These are phyloP conservation scores for Colletotrichum tropicicola DNA, from an alignment of 2,329 filamentous ascomycete genomes.

Conservation along the genomic window DNA sequence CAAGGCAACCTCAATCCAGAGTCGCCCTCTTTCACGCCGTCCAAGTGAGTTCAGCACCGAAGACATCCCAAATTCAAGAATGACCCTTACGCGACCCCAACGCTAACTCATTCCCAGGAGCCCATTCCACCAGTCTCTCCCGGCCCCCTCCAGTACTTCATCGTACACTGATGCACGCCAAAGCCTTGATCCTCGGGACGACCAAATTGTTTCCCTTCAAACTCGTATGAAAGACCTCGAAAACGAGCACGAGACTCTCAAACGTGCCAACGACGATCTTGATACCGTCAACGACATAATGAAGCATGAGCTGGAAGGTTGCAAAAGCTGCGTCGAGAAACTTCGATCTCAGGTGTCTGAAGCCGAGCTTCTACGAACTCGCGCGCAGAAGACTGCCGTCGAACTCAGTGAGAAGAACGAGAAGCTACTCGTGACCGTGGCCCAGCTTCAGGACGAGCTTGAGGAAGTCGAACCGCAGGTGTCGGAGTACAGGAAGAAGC, in stretches of 20 bases:
- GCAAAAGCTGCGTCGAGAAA: background rate
- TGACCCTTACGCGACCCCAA: no score
- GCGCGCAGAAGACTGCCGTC: background rate
- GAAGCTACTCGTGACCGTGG: background rate
- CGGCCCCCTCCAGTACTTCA: background rate
- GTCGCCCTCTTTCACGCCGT: background rate
- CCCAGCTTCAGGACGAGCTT: background rate
- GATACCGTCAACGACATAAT: slow-evolving; percentile 5
- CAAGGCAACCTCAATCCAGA: background rate
- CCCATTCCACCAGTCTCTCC: background rate
- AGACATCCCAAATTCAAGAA: background rate
- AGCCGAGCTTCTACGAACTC: background rate
- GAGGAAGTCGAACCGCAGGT: background rate
- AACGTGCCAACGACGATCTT: slow-evolving; percentile 4
- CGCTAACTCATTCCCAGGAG: background rate
- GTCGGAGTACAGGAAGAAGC: slow-evolving; percentile 5
- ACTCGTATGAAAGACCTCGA: background rate
- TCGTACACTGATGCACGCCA: slow-evolving; percentile 7
- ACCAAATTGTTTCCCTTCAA: background rate
- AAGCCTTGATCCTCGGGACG: background rate
- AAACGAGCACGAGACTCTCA: slow-evolving; percentile 6
- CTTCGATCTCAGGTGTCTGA: background rate
- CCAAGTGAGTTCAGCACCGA: background rate
- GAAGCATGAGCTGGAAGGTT: background rate
- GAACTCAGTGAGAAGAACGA: background rate